Conservation (phyloP, 1,139 yeast genomes). For the Barnettozyma hawaiiensis region DNA sequence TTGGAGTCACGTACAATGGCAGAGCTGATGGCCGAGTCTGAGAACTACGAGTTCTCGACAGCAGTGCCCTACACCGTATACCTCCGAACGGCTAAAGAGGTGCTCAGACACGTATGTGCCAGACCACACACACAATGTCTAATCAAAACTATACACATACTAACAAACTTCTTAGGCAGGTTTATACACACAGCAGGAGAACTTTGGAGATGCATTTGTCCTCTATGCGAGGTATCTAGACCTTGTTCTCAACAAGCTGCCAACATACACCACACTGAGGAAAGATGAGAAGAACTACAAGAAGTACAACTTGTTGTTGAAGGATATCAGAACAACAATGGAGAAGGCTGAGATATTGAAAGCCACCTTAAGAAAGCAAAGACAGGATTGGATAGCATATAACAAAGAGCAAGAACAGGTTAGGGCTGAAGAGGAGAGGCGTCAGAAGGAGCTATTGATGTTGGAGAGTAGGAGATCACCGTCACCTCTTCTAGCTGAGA, state of each 20-base stretch:
- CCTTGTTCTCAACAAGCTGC: slow-evolving; percentile 40
- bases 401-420: slow-evolving; percentile 7
- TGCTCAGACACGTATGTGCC: slow-evolving; percentile 31
- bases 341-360: slow-evolving; percentile 35
- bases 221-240: slow-evolving; percentile 45
- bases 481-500: slow-evolving; percentile 2
- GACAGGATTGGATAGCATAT: slow-evolving; percentile 23
- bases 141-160: neutral
- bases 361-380: slow-evolving; percentile 29
- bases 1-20: slow-evolving; percentile 18
- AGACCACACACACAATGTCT: no score
- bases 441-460: neutral
- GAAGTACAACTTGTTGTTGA: slow-evolving; percentile 21
- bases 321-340: slow-evolving; percentile 27
- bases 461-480: slow-evolving; percentile 1
- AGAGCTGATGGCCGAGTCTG: slow-evolving; percentile 37
- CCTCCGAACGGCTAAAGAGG: slow-evolving; percentile 31
- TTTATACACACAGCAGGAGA: slow-evolving; percentile 35
- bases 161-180: slow-evolving; percentile 35
- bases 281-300: slow-evolving; percentile 22
- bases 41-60: slow-evolving; percentile 38
- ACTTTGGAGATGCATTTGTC: slow-evolving; percentile 42
- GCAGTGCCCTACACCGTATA: slow-evolving; percentile 39
- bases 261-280: slow-evolving; percentile 38
- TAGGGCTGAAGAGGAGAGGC: slow-evolving; percentile 4